phyloP scores from a whole-genome alignment of 2,329 filamentous ascomycete species.

The Ilyonectria destructans region DNA sequence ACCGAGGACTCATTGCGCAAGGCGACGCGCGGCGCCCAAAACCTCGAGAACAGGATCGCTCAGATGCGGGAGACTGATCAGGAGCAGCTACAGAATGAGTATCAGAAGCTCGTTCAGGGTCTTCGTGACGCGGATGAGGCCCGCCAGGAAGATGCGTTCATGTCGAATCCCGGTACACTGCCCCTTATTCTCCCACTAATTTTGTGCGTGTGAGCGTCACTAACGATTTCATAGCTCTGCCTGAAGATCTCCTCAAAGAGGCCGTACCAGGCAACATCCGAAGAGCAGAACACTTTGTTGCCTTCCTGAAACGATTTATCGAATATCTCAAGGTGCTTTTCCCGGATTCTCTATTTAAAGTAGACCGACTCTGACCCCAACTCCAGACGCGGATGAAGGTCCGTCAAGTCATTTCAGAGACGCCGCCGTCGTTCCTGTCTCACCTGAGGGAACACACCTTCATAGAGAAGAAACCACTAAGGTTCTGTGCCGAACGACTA shows the following conservation, averaged over 20 bases:
- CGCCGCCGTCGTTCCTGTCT: conserved; percentile 91
- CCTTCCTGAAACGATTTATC: conserved; percentile 96
- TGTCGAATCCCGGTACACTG: conserved; percentile 86
- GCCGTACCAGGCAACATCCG: conserved; percentile 97
- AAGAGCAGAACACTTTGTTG: conserved; percentile 94
- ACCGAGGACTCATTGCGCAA: conserved; percentile 95
- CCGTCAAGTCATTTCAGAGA: conserved; percentile 96
- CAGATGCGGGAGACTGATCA: conserved; percentile 98
- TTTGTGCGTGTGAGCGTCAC: not conserved
- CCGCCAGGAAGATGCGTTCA: conserved; percentile 94
- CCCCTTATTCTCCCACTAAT: not conserved
- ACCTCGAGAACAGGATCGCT: conserved; percentile 89
- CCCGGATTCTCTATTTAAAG: no score
- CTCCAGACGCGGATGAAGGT: conserved; percentile 94
- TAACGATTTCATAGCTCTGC: conserved; percentile 71
- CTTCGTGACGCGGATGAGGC: conserved; percentile 90
- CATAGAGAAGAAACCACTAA: conserved; percentile 94
- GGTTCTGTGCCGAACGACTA: conserved; percentile 94
- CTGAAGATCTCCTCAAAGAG: conserved; percentile 94
- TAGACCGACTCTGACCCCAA: conserved; percentile 17
- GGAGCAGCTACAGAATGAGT: conserved; percentile 94
- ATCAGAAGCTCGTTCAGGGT: conserved; percentile 94
- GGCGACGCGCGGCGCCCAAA: conserved; percentile 91
- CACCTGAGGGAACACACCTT: conserved; percentile 97
- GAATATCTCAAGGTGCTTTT: conserved; percentile 86